Evolutionary conservation across 1,139 yeast genomes (phyloP).

Genomic region (Yamadazyma oceani): DNA sequence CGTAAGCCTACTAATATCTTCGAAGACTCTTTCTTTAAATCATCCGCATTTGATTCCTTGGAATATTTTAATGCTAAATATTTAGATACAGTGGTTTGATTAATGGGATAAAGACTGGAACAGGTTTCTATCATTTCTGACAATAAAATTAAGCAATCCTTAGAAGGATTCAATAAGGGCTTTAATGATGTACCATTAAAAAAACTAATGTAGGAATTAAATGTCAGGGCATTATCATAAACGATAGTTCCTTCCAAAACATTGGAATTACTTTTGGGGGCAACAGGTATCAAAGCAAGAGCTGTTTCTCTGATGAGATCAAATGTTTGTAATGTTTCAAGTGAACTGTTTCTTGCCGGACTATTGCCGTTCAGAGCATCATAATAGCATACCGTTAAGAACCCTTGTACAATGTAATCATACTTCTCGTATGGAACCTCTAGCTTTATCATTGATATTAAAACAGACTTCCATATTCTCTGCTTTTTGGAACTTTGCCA

Average conservation of each 20-base stretch:
- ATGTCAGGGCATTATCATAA: conserved; percentile 8
- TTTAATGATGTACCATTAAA: conserved; percentile 5
- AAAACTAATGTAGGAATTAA: conserved; percentile 11
- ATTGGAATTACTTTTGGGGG: conserved; percentile 6
- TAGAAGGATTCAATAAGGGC: conserved; percentile 23
- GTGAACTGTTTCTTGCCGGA: conserved; percentile 19
- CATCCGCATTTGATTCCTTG: conserved; percentile 17
- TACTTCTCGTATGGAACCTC: conserved; percentile 16
- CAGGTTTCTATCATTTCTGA: conserved; percentile 36
- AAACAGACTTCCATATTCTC: conserved; percentile 25
- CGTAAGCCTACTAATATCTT: conserved; percentile 33
- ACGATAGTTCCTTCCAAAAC: conserved; percentile 4
- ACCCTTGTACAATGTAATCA: conserved; percentile 20
- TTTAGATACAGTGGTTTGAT: conserved; percentile 37
- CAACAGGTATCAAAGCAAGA: conserved; percentile 14
- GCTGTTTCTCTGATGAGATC: conserved; percentile 30
- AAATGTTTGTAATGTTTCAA: conserved; percentile 32
- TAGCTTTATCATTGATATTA: conserved; percentile 19
- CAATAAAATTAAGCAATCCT: conserved; percentile 21
- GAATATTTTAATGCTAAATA: conserved; percentile 34
- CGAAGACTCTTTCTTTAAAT: conserved; percentile 25
- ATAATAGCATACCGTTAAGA: conserved; percentile 28
- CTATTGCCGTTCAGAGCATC: conserved; percentile 23
- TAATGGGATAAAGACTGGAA: conserved; percentile 42
- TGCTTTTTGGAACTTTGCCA: conserved; percentile 13